Evolutionary conservation across 2,329 filamentous ascomycete genomes (phyloP).

Genomic region (Penicillium sp.): DNA sequence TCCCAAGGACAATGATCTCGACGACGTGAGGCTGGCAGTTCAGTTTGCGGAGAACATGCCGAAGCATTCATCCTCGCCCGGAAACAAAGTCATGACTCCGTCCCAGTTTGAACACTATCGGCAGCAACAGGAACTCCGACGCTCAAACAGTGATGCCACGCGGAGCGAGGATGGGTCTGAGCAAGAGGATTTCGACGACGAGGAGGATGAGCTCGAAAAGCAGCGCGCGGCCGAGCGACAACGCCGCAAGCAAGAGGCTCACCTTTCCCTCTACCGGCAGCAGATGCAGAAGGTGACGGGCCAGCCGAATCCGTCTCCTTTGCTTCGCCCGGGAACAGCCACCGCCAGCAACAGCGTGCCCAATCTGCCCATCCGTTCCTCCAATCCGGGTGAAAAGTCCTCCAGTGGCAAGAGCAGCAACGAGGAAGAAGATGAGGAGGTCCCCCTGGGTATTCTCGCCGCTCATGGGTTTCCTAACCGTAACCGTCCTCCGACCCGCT

Average conservation of each 20-base stretch:
- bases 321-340: conserved; percentile 51
- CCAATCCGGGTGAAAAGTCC: conserved; percentile 33
- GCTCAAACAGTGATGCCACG: conserved; percentile 46
- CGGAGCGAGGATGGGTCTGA: conserved; percentile 48
- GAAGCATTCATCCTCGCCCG: conserved; percentile 26
- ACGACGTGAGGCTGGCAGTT: conserved; percentile 41
- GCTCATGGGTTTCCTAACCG: conserved; percentile 83
- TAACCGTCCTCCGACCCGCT: conserved; percentile 64
- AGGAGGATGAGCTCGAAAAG: conserved; percentile 74
- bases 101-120: conserved; percentile 79
- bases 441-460: conserved; percentile 77
- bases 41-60: conserved; percentile 39
- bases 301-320: conserved; percentile 51
- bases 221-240: conserved; percentile 67
- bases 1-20: conserved; percentile 13
- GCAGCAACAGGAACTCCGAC: conserved; percentile 61
- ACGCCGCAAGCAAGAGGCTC: conserved; percentile 80
- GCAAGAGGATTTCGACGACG: conserved; percentile 64
- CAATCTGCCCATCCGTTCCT: conserved; percentile 45
- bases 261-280: conserved; percentile 82
- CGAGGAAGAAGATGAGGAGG: conserved; percentile 74
- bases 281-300: conserved; percentile 97
- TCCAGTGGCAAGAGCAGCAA: conserved; percentile 35
- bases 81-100: conserved; percentile 77
- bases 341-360: conserved; percentile 57